Evolutionary conservation across 1,284 basidiomycete species (phyloP).

Genomic region (Ceraceosorus guamensis): DNA sequence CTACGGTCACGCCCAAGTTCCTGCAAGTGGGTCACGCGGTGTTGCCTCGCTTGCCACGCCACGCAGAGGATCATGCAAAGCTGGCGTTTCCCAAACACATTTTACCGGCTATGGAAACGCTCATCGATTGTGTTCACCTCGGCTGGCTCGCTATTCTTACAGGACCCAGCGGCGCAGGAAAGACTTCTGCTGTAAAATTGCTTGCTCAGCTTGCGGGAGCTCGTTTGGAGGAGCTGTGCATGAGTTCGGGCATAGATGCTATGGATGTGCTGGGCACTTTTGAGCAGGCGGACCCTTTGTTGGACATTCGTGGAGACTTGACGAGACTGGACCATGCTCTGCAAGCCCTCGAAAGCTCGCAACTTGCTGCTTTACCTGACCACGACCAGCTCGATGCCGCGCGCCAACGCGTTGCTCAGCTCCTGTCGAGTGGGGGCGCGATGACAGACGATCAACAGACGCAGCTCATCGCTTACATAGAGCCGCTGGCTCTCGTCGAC

Average conservation of each 20-base stretch:
- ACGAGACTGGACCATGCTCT: neutral
- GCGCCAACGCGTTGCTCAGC: neutral
- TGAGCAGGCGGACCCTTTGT: constrained; percentile 62
- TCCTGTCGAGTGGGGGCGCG: no score
- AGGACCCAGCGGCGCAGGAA: constrained; percentile 69
- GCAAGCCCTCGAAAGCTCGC: neutral
- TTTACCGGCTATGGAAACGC: constrained; percentile 65
- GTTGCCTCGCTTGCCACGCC: constrained; percentile 50
- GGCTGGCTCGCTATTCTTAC: constrained; percentile 84
- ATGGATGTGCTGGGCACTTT: constrained; percentile 91
- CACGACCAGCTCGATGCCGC: neutral
- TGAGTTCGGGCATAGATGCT: constrained; percentile 85
- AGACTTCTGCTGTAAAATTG: constrained; percentile 67
- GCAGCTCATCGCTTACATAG: neutral
- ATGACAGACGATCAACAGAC: neutral
- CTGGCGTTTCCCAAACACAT: constrained; percentile 49
- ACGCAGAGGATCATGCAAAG: neutral
- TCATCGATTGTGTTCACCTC: constrained; percentile 67
- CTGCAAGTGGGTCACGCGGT: constrained; percentile 68
- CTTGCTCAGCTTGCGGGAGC: constrained; percentile 69
- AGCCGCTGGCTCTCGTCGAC: neutral
- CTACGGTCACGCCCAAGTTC: constrained; percentile 56
- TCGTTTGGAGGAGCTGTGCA: constrained; percentile 64
- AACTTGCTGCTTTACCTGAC: neutral
- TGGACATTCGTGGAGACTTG: neutral